These are phyloP conservation scores for Sphagnum magellanicum DNA, from an alignment of 228 moss, liverwort and hornwort genomes.

Conservation along the genomic window DNA sequence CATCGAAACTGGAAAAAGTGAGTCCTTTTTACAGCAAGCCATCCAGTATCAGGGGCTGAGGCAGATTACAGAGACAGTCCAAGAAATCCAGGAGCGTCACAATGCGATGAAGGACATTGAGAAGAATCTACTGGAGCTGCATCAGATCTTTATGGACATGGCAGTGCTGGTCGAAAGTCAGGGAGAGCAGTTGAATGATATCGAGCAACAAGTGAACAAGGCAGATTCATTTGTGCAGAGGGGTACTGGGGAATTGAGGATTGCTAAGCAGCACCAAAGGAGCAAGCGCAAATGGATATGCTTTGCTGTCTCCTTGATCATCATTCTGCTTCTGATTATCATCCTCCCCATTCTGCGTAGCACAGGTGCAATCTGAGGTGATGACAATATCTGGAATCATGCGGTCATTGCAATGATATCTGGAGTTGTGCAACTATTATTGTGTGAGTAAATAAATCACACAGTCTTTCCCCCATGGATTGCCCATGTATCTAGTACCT, in stretches of 20 bases:
- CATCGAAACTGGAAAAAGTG: constrained; percentile 37
- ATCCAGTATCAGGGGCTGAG: constrained; percentile 42
- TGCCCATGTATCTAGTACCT: no score
- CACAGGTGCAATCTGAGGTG: background rate
- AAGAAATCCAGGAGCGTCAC: constrained; percentile 39
- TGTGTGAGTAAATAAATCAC: no score
- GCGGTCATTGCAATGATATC: no score
- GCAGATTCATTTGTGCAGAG: constrained; percentile 26
- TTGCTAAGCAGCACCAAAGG: constrained; percentile 25
- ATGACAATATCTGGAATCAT: no score
- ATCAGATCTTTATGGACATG: constrained; percentile 50
- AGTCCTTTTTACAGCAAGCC: constrained; percentile 32
- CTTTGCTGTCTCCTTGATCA: constrained; percentile 16
- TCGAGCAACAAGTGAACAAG: constrained; percentile 34
- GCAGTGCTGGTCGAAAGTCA: constrained; percentile 32
- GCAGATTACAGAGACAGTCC: constrained; percentile 30
- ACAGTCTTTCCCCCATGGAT: no score
- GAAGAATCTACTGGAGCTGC: constrained; percentile 28
- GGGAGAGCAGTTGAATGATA: constrained; percentile 38
- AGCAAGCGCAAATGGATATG: constrained; percentile 26
- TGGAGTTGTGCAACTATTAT: no score
- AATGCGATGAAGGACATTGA: constrained; percentile 48
- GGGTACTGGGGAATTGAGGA: constrained; percentile 18
- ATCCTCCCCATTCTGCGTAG: constrained; percentile 17
- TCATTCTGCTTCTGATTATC: constrained; percentile 20